phyloP scores from a whole-genome alignment of 2,329 filamentous ascomycete genomes.

The Neospermospora avenae region DNA sequence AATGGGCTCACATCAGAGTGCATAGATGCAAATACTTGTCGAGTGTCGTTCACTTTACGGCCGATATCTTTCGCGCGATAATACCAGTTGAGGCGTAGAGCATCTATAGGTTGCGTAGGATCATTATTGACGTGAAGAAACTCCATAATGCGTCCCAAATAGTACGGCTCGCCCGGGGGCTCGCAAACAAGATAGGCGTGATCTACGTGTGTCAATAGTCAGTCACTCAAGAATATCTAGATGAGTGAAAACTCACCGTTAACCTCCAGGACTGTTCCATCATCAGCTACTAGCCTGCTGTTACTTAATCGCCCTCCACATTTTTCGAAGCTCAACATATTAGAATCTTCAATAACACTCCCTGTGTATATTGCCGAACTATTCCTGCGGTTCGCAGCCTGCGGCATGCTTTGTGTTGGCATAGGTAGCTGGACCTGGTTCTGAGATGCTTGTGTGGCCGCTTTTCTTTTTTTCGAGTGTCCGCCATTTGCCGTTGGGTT shows the following conservation, averaged over 20 bases:
- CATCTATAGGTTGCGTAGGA: constrained; percentile 70
- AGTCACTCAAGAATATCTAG: neutral
- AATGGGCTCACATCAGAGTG: constrained; percentile 95
- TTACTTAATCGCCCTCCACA: constrained; percentile 66
- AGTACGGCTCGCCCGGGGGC: constrained; percentile 96
- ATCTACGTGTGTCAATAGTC: constrained; percentile 44
- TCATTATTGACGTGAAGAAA: constrained; percentile 83
- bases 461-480: constrained; percentile 80
- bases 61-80: constrained; percentile 95
- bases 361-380: constrained; percentile 20
- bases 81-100: constrained; percentile 95
- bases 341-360: constrained; percentile 55
- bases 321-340: constrained; percentile 84
- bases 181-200: constrained; percentile 97
- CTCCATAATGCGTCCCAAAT: constrained; percentile 97
- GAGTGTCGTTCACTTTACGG: constrained; percentile 85
- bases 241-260: constrained; percentile 66
- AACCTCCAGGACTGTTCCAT: constrained; percentile 76
- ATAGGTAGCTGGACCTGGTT: constrained; percentile 13
- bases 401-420: constrained; percentile 13
- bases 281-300: constrained; percentile 80
- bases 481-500: constrained; percentile 37
- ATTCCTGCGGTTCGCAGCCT: constrained; percentile 20
- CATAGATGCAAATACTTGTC: constrained; percentile 94
- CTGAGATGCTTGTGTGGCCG: constrained; percentile 40